Percentiles rank a stretch among this genome's conserved stretches.
Evolutionary conservation across 2,329 filamentous ascomycete species (phyloP).

Genomic region (Aspergillus niger): DNA sequence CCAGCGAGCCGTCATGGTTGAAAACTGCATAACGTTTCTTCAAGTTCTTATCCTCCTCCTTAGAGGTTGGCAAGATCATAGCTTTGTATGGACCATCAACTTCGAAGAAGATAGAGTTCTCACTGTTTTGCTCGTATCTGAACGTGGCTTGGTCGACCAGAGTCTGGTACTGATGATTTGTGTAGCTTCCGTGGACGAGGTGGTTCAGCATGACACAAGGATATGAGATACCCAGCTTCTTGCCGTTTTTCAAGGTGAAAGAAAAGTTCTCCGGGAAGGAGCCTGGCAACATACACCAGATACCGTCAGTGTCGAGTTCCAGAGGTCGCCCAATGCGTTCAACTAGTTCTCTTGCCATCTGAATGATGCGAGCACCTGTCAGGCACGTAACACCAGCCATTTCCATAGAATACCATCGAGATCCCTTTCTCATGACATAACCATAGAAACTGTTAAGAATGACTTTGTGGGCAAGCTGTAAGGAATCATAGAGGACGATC

Average conservation of each 20-base stretch:
- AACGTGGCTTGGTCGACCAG: constrained; percentile 76
- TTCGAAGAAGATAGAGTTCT: constrained; percentile 99
- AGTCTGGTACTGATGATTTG: constrained; percentile 96
- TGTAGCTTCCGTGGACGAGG: constrained; percentile 89
- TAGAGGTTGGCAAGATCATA: constrained; percentile 96
- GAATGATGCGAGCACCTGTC: constrained; percentile 94
- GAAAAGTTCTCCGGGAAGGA: constrained; percentile 95
- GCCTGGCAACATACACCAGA: constrained; percentile 98
- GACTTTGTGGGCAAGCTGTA: constrained; percentile 97
- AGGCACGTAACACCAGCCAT: constrained; percentile 99
- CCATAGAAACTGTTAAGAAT: constrained; percentile 99
- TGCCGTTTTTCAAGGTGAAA: constrained; percentile 92
- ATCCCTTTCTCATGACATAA: constrained; percentile 99
- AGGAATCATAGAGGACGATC: constrained; percentile 92
- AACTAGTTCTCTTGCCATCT: constrained; percentile 89
- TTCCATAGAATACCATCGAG: constrained; percentile 98
- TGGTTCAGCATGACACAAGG: constrained; percentile 99
- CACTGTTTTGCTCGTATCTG: constrained; percentile 94
- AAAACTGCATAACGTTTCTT: constrained; percentile 99
- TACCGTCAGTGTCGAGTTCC: constrained; percentile 96
- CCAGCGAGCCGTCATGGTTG: constrained; percentile 93
- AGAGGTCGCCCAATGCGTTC: constrained; percentile 90
- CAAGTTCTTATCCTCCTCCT: constrained; percentile 98
- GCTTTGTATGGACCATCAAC: constrained; percentile 97
- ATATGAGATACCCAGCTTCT: constrained; percentile 95